Evolutionary conservation across 2,329 filamentous ascomycete genomes (phyloP).

Genomic region (Dichotomopilus funicola): DNA sequence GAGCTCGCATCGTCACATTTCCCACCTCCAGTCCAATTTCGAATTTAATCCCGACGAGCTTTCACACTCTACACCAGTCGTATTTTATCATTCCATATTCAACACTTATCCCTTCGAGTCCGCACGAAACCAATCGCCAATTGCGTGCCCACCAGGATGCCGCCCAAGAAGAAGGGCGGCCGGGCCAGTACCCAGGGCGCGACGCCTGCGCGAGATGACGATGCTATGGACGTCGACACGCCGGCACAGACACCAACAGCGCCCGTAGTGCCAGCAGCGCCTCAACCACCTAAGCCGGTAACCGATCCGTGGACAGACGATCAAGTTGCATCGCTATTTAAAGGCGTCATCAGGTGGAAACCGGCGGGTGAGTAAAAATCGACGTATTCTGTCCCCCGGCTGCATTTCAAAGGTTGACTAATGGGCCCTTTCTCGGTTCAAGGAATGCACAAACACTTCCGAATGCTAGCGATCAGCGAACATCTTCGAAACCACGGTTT

Average conservation of each 20-base stretch:
- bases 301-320: conserved; percentile 90
- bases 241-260: conserved; percentile 46
- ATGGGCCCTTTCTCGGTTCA: conserved; percentile 2
- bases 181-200: conserved; percentile 39
- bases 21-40: too few species aligned
- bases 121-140: background rate
- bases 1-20: background rate
- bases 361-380: conserved; percentile 61
- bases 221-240: conserved; percentile 55
- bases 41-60: too few species aligned
- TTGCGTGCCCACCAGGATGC: conserved; percentile 35
- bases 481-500: conserved; percentile 75
- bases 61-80: too few species aligned
- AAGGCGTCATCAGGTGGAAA: conserved; percentile 89
- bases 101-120: background rate
- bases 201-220: conserved; percentile 46
- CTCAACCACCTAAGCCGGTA: conserved; percentile 30
- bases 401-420: background rate
- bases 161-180: conserved; percentile 60
- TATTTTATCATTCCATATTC: too few species aligned
- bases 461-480: conserved; percentile 79
- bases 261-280: conserved; percentile 35
- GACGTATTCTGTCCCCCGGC: conserved; percentile 9
- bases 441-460: conserved; percentile 93
- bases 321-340: conserved; percentile 87